Percentiles rank a stretch among this genome's conserved stretches.
Conservation (phyloP, 495 filamentous ascomycete species). For the Parmelia sp. region DNA sequence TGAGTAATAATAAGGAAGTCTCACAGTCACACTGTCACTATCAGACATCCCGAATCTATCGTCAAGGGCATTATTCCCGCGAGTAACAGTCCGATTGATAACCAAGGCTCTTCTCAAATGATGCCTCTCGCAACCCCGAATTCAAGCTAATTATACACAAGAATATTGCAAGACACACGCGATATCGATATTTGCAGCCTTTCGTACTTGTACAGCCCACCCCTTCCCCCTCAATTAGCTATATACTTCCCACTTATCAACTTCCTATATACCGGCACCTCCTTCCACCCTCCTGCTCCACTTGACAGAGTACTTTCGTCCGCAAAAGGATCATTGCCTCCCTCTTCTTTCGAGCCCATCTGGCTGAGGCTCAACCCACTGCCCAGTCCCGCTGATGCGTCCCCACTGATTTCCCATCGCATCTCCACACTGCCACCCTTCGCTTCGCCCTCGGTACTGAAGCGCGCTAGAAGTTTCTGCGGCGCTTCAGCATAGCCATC, state of each 20-base stretch:
- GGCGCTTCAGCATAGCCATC: constrained; percentile 45
- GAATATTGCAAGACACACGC: neutral
- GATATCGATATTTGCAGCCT: neutral
- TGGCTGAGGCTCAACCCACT: constrained; percentile 59
- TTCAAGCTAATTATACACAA: neutral
- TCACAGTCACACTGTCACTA: too few relatives aligned
- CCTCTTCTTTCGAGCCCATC: constrained; percentile 31
- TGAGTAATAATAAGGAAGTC: too few relatives aligned
- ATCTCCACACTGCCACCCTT: constrained; percentile 73
- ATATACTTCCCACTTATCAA: constrained; percentile 75
- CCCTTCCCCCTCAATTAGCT: constrained; percentile 28
- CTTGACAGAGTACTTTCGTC: constrained; percentile 47
- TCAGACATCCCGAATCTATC: too few relatives aligned
- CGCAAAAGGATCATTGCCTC: constrained; percentile 59
- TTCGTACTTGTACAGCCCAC: neutral
- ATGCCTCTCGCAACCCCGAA: neutral
- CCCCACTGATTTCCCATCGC: constrained; percentile 64
- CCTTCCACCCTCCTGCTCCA: constrained; percentile 57
- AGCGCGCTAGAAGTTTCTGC: constrained; percentile 72
- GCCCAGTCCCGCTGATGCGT: constrained; percentile 42
- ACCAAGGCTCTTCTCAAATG: fast-evolving
- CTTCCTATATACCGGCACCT: constrained; percentile 64
- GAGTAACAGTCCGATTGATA: too few relatives aligned
- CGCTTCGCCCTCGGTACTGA: constrained; percentile 67
- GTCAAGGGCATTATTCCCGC: too few relatives aligned